Percentiles rank a stretch among this genome's conserved stretches.
These are phyloP conservation scores for Yarrowia bubula DNA, from an alignment of 805 yeast species.

Conservation along the genomic window DNA sequence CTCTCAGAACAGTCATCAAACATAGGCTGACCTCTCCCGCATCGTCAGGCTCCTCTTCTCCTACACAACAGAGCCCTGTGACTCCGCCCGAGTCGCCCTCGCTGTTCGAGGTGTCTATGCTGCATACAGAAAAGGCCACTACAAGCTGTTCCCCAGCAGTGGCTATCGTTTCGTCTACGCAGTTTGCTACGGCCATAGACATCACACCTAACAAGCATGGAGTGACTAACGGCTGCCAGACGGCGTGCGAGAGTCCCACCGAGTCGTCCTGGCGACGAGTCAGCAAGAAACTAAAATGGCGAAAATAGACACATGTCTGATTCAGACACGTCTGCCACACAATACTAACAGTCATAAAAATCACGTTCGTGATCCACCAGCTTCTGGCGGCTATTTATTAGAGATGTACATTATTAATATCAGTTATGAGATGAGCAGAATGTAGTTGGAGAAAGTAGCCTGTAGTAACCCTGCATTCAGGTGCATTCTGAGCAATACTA, in stretches of 20 bases:
- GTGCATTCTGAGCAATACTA: not conserved
- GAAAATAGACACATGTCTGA: not conserved
- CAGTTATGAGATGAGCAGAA: not conserved
- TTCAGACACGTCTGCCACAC: not conserved
- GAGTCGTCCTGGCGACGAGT: conserved; percentile 16
- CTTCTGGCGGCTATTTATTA: conserved; percentile 9
- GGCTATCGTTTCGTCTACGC: not conserved
- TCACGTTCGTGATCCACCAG: not conserved
- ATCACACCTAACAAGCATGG: conserved; percentile 12
- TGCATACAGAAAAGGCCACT: conserved; percentile 4
- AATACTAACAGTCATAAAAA: conserved; percentile 1
- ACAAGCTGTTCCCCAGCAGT: not conserved
- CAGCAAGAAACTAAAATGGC: conserved; percentile 23
- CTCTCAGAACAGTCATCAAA: conserved; percentile 1
- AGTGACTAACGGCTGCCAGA: conserved; percentile 6
- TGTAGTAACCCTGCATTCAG: too few species aligned
- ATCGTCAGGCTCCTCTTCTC: conserved; percentile 20
- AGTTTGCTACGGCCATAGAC: conserved; percentile 9
- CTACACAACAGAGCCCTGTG: conserved; percentile 21
- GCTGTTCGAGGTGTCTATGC: conserved; percentile 9
- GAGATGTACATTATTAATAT: conserved; percentile 21
- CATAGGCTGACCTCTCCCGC: conserved; percentile 17
- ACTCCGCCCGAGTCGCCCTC: conserved; percentile 21
- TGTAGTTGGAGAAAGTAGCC: not conserved
- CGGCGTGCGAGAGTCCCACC: conserved; percentile 15